Evolutionary conservation across 176 grass and related monocot species (phyloP), one percentile per base, ranked within the genome.

Genomic region (Otatea glauca): DNA sequence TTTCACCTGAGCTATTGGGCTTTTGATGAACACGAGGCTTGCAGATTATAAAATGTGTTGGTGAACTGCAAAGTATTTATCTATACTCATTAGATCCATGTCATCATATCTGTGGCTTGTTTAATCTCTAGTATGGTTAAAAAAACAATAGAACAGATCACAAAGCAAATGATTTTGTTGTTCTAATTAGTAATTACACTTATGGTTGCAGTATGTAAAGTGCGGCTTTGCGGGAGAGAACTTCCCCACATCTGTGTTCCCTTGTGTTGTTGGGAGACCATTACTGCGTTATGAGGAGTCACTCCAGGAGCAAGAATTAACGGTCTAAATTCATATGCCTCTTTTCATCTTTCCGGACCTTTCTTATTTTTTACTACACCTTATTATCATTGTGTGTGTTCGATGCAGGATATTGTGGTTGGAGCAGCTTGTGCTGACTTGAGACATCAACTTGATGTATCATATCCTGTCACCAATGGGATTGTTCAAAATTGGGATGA

Each of bases 401-500:
- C 6, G 41, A 45, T 71, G 53, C 75, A 94, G 91, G 94, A 97
- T 84, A 94, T 94, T 76, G 91, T 97, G 4, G 94, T 97, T 18
- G 94, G 94, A 86, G 92, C 91, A 71, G 91, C 94, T 63, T 97
- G 94, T 92, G 94, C 92, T 66, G 94, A 97, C 66, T 60, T 94
- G 86, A 92, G 91, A 47, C 94, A 97, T 67, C 94, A 94, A 82
- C 81, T 97, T 69, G 94, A 97, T 79, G 92, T 98, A 81, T 95
- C 96, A 49, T 98, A 95, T 94, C 96, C 91, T 73, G 93, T 98
- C 29, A 91, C 65, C 55, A 95, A 98, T 86, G 96, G 96, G 50
- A 98, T 98, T 87, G 91, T 95, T 68, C 96, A 98, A 82, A 98
- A 95, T 88, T 98, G 96, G 96, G 96, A 98, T 53, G 96, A 98